Conservation (phyloP, 345 rosid species). For the Gossypium herbaceum region DNA sequence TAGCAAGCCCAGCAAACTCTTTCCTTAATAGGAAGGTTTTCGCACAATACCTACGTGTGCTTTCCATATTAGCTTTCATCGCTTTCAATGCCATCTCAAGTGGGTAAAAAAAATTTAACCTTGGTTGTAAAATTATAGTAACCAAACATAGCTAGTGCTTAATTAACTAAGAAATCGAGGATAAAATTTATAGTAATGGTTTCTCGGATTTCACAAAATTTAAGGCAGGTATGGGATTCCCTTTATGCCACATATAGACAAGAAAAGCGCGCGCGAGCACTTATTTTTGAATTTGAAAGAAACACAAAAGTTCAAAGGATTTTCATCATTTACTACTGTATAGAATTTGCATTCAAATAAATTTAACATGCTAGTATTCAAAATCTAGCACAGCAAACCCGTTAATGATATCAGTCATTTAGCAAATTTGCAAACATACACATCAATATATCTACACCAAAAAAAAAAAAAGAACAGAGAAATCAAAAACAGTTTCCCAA, state of each 20-base stretch:
- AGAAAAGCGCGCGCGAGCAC: not conserved
- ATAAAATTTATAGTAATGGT: not conserved
- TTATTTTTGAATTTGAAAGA: not conserved
- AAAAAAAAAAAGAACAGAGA: not conserved
- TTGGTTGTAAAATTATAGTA: not conserved
- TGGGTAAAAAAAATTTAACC: not conserved
- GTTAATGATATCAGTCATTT: not conserved
- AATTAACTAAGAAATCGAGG: not conserved
- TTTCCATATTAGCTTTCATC: constrained; percentile 1
- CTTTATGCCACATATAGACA: not conserved
- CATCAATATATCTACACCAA: not conserved
- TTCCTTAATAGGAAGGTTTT: not conserved
- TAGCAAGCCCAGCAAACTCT: not conserved
- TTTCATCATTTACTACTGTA: not conserved
- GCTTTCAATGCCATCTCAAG: not conserved
- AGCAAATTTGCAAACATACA: not conserved
- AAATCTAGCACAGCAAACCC: not conserved
- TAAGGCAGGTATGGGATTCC: not conserved
- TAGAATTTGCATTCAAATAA: not conserved
- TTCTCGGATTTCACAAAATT: not conserved
- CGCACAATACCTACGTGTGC: not conserved
- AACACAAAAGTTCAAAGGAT: not conserved
- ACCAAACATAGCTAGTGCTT: not conserved
- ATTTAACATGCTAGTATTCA: not conserved
- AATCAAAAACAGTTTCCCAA: not conserved